Percentiles rank a stretch among this genome's conserved stretches.
phyloP scores from a whole-genome alignment of 2,329 filamentous ascomycete genomes.

The Ascochyta lentis region DNA sequence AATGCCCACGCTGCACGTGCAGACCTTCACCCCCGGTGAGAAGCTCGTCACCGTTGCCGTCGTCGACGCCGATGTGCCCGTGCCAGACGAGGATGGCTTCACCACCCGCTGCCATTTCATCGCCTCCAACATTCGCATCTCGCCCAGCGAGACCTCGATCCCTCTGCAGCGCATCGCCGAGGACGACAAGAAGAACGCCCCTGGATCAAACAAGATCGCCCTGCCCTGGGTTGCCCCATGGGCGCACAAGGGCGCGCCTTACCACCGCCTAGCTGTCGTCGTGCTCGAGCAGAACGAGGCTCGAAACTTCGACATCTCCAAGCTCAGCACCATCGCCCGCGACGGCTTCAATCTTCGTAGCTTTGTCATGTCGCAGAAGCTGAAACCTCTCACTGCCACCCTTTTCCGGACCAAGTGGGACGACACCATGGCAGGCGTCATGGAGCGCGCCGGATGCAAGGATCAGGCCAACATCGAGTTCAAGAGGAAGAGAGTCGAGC shows the following conservation, averaged over 20 bases:
- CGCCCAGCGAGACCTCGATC: constrained; percentile 56
- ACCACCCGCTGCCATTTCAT: constrained; percentile 85
- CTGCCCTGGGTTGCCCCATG: constrained; percentile 84
- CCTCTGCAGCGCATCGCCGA: constrained; percentile 41
- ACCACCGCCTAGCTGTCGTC: constrained; percentile 86
- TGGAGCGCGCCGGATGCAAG: constrained; percentile 76
- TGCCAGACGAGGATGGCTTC: constrained; percentile 76
- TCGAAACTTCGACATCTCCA: constrained; percentile 46
- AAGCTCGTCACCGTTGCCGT: constrained; percentile 85
- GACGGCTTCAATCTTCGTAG: constrained; percentile 77
- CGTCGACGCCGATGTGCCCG: constrained; percentile 88
- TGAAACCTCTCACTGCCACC: constrained; percentile 79
- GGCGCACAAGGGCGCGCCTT: constrained; percentile 86
- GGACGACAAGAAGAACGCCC: constrained; percentile 55
- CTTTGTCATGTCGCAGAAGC: constrained; percentile 72
- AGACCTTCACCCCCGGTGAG: constrained; percentile 82
- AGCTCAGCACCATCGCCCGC: constrained; percentile 77
- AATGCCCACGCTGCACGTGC: constrained; percentile 78
- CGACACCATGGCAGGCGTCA: constrained; percentile 83
- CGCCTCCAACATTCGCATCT: constrained; percentile 74
- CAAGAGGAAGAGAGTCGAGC: constrained; percentile 77
- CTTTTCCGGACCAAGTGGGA: constrained; percentile 93
- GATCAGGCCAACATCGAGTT: constrained; percentile 81
- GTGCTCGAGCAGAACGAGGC: constrained; percentile 79
- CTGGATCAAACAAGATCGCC: constrained; percentile 65